These are phyloP conservation scores for Gaultheria prostrata DNA, from an alignment of 148 eudicot genomes.

Conservation along the genomic window DNA sequence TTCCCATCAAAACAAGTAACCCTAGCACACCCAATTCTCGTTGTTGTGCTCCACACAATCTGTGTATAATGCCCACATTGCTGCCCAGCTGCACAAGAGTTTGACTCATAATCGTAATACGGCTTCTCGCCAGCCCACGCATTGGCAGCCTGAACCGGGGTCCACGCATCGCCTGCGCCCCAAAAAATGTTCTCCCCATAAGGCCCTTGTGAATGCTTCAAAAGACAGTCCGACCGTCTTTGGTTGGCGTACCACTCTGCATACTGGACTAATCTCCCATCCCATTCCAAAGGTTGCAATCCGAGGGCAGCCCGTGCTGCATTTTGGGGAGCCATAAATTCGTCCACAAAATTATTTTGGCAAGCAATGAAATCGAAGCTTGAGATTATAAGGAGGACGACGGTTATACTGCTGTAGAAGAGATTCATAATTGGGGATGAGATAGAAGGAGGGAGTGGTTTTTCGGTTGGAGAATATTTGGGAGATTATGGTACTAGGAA, in stretches of 20 bases:
- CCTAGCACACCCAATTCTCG: slow-evolving; percentile 71
- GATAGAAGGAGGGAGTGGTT: neutral
- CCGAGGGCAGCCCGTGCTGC: slow-evolving; percentile 47
- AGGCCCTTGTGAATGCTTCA: slow-evolving; percentile 63
- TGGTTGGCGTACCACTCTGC: slow-evolving; percentile 56
- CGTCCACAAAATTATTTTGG: slow-evolving; percentile 13
- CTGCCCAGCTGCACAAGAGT: slow-evolving; percentile 49
- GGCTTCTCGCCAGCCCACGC: slow-evolving; percentile 52
- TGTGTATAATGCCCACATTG: slow-evolving; percentile 88
- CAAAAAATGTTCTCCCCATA: slow-evolving; percentile 87
- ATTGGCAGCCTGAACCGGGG: slow-evolving; percentile 51
- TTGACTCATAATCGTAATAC: slow-evolving; percentile 42
- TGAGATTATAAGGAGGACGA: slow-evolving; percentile 21
- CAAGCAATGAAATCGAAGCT: slow-evolving; percentile 12
- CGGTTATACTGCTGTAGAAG: neutral
- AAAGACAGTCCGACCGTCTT: slow-evolving; percentile 47
- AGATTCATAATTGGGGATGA: slow-evolving; percentile 4
- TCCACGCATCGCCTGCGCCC: slow-evolving; percentile 64
- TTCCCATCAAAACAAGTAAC: slow-evolving; percentile 52
- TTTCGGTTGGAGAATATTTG: slow-evolving; percentile 4
- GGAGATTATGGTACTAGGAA: neutral
- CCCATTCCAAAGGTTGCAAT: slow-evolving; percentile 60
- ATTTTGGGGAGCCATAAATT: slow-evolving; percentile 56
- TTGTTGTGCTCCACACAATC: slow-evolving; percentile 65
- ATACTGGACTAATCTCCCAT: slow-evolving; percentile 39